These are phyloP conservation scores for Corymbia citriodora DNA, from an alignment of 441 rosid species.

Conservation along the genomic window DNA sequence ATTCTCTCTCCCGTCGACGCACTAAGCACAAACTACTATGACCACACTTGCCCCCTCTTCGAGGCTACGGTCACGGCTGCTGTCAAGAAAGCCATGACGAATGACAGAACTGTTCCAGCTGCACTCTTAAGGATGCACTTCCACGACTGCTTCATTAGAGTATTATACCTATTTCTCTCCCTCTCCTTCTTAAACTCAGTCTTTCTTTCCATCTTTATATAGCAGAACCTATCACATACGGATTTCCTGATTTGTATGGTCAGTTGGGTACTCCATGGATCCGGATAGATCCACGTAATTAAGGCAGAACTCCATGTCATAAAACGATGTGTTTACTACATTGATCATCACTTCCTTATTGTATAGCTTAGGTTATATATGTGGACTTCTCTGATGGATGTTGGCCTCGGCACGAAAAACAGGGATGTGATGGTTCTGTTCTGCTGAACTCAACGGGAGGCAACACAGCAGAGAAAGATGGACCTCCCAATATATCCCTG, in stretches of 20 bases:
- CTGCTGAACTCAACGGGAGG: slow-evolving; percentile 39
- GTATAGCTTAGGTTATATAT: not conserved
- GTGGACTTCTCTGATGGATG: not conserved
- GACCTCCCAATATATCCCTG: slow-evolving; percentile 52
- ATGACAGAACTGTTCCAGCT: slow-evolving; percentile 55
- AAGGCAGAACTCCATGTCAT: not conserved
- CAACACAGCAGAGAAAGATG: slow-evolving; percentile 53
- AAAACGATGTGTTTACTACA: not conserved
- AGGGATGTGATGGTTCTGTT: slow-evolving; percentile 68
- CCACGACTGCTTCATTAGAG: slow-evolving; percentile 66
- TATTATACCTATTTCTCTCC: slow-evolving; percentile 14
- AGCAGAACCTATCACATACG: not conserved
- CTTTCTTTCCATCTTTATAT: not conserved
- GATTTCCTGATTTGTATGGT: not conserved
- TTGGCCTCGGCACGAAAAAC: not conserved
- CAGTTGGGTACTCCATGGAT: not conserved
- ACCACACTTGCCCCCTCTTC: slow-evolving; percentile 36
- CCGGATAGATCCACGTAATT: not conserved
- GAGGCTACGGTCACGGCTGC: slow-evolving; percentile 34
- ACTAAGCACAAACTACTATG: slow-evolving; percentile 51
- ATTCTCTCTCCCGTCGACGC: slow-evolving; percentile 21
- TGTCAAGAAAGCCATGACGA: slow-evolving; percentile 40
- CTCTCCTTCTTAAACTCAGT: not conserved
- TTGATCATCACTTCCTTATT: not conserved
- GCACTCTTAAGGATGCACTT: slow-evolving; percentile 68